Percentiles rank a stretch among this genome's conserved stretches.
phyloP scores from a whole-genome alignment of 257 asterid species.

The Nicotiana paniculata region DNA sequence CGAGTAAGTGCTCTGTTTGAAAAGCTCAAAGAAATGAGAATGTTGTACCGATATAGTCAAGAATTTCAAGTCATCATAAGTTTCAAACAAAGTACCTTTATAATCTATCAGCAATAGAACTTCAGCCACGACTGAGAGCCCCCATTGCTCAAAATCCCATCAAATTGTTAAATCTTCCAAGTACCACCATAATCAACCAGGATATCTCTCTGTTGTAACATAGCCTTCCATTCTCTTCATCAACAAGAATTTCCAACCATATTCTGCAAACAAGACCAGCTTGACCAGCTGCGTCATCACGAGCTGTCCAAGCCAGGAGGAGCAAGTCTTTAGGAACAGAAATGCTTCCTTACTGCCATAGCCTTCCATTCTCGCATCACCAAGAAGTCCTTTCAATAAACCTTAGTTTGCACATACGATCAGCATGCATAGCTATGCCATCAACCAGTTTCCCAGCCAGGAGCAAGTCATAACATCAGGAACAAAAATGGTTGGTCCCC shows the following conservation, averaged over 20 bases:
- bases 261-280: not conserved
- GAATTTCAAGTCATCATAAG: not conserved
- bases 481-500: slow-evolving; percentile 9
- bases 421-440: not conserved
- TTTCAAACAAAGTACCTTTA: not conserved
- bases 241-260: not conserved
- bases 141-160: not conserved
- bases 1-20: not conserved
- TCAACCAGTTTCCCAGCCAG: not conserved
- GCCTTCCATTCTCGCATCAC: not conserved
- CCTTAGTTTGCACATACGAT: not conserved
- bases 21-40: not conserved
- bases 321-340: not conserved
- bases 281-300: not conserved
- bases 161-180: not conserved
- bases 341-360: not conserved
- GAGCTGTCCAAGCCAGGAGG: slow-evolving; percentile 3
- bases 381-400: not conserved
- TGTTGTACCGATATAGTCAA: not conserved
- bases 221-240: not conserved
- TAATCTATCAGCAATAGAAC: not conserved
- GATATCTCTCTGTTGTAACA: not conserved
- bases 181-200: not conserved
- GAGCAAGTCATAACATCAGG: not conserved
- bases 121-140: not conserved